Evolutionary conservation across 139 green algal genomes (phyloP).

Genomic region (Spirogloea muscicola): DNA sequence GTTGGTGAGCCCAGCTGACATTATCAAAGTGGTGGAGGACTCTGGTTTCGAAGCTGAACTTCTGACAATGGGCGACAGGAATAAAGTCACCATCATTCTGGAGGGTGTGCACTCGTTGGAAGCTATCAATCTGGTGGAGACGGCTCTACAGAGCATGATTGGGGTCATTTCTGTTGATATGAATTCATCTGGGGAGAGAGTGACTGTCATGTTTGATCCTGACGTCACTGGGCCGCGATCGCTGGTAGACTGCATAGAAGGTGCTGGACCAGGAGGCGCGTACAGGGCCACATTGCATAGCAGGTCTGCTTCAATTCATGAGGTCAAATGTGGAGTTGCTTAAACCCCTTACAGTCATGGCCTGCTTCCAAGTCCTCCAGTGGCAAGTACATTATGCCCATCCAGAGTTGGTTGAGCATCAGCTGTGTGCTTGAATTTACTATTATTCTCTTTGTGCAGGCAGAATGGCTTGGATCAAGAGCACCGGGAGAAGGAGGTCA

Average conservation of each 20-base stretch:
- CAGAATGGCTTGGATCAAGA: too few species aligned
- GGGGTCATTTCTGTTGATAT: neutral
- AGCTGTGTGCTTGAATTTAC: too few species aligned
- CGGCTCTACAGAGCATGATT: neutral
- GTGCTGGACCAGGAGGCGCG: neutral
- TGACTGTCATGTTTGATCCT: conserved; percentile 59
- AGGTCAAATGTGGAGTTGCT: too few species aligned
- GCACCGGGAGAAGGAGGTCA: conserved; percentile 12
- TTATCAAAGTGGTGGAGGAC: conserved; percentile 30
- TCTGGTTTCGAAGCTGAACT: conserved; percentile 30
- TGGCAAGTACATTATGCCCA: too few species aligned
- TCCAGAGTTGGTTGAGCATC: too few species aligned
- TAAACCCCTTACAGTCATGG: too few species aligned
- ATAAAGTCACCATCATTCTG: conserved; percentile 4
- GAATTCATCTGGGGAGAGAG: conserved; percentile 1
- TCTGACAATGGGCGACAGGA: conserved; percentile 18
- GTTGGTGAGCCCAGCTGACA: neutral
- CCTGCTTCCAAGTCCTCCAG: too few species aligned
- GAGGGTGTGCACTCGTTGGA: neutral
- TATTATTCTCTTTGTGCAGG: too few species aligned
- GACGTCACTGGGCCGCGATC: conserved; percentile 61
- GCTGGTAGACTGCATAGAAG: conserved; percentile 64
- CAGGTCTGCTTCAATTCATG: too few species aligned
- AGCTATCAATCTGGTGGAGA: neutral
- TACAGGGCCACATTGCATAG: too few species aligned